These are phyloP conservation scores for Pyrus pyrifolia DNA, from an alignment of 306 rosid genomes.

Conservation along the genomic window DNA sequence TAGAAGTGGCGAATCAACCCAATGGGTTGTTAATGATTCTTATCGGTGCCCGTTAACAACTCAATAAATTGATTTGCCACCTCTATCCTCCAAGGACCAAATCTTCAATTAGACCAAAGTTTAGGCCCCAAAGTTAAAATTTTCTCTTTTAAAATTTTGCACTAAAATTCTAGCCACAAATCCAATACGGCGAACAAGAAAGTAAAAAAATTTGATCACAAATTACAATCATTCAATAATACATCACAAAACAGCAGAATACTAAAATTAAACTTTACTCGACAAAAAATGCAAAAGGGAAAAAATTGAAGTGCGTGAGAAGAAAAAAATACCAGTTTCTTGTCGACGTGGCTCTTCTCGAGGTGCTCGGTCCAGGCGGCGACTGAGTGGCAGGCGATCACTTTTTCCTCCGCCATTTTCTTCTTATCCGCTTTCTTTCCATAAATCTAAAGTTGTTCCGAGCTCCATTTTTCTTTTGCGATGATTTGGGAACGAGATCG, in stretches of 20 bases:
- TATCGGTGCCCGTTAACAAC: no score
- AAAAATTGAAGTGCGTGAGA: no score
- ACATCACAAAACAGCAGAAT: not conserved
- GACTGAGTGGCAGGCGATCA: slow-evolving; percentile 41
- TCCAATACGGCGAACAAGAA: not conserved
- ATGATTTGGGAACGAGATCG: not conserved
- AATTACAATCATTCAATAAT: not conserved
- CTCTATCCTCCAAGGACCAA: no score
- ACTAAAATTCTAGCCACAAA: not conserved
- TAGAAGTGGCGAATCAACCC: no score
- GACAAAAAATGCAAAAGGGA: not conserved
- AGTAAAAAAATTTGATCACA: not conserved
- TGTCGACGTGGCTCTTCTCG: slow-evolving; percentile 34
- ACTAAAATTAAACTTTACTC: not conserved
- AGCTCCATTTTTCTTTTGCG: not conserved
- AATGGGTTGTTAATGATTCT: no score
- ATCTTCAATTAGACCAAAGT: no score
- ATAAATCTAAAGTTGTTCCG: not conserved
- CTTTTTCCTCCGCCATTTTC: slow-evolving; percentile 39
- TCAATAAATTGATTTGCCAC: no score
- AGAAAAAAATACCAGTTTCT: slow-evolving; percentile 41
- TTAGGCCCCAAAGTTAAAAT: no score
- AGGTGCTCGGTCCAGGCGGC: slow-evolving; percentile 42
- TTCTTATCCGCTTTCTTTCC: no score
- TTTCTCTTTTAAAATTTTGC: no score